Conservation (phyloP, 2,329 filamentous ascomycete species). For the Elsinoe perseae region DNA sequence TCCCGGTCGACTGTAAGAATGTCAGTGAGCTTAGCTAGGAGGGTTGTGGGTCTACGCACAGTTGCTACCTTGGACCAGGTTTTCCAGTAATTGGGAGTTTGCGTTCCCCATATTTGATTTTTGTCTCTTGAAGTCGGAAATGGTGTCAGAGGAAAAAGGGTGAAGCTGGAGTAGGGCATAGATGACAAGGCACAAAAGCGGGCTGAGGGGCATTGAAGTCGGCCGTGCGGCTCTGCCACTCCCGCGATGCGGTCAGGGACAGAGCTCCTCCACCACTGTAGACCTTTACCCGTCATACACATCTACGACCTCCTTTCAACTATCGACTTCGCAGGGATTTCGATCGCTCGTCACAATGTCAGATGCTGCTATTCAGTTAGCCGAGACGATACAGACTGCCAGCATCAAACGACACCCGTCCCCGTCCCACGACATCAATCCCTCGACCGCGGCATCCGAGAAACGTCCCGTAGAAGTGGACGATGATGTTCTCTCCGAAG, state of each 20-base stretch:
- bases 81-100: conserved; percentile 70
- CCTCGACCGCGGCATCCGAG: conserved; percentile 63
- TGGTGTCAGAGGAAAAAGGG: conserved; percentile 1
- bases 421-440: conserved; percentile 67
- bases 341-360: conserved; percentile 20
- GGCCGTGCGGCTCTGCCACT: conserved; percentile 12
- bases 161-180: background rate
- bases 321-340: too few relatives aligned
- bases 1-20: conserved; percentile 76
- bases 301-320: too few relatives aligned
- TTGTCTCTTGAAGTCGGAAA: conserved; percentile 15
- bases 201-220: conserved; percentile 9
- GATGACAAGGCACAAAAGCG: conserved; percentile 22
- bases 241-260: background rate
- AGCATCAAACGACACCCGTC: conserved; percentile 69
- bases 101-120: conserved; percentile 43
- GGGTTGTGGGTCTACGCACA: conserved; percentile 51
- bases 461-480: conserved; percentile 52
- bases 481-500: conserved; percentile 35
- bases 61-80: conserved; percentile 93
- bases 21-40: conserved; percentile 16
- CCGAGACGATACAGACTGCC: conserved; percentile 71
- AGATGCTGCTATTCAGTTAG: conserved; percentile 47
- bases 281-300: too few relatives aligned
- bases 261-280: background rate